Evolutionary conservation across 2,329 filamentous ascomycete species (phyloP), one percentile per base, ranked within the genome.

Genomic region (Aspergillus ustus): DNA sequence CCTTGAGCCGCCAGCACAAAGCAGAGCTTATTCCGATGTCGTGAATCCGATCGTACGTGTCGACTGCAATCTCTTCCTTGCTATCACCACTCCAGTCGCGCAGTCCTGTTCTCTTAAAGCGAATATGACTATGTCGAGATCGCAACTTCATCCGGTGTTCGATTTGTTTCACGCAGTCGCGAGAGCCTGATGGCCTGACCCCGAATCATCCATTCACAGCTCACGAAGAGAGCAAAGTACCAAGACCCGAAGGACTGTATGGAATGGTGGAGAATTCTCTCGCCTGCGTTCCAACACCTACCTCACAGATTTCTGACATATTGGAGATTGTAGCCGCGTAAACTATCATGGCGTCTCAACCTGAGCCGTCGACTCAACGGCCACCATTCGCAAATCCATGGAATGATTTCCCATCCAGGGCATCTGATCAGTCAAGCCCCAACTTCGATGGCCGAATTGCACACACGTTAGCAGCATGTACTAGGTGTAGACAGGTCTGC

Each of bases 381-480:
- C 67, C 69, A 43, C 63, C 66, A 45, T 72, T 72, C 46, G 67
- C 67, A 44, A 67, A 73, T 48, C 68, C 69, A 44, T 71, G 69
- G 70, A 66, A 64, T 31, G 63, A 68, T 28, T 57, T 70, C 62
- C 70, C 73, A 54, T 68, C 69, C 52, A 73, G 61, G 67, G 60
- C 61, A 46, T 67, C 72, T 53, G 70, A 72, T 54, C 70, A 70
- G 51, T 70, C 69, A 50, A 66, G 67, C 43, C 70, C 75, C 31
- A 66, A 66, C 54, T 72, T 75, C 25, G 75, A 78, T 66, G 72
- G 74, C 57, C 78, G 78, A 61, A 74, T 78, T 63, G 75, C 78
- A 59, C 81, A 83, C 68, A 83, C 81, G 22, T 73, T 83, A 60
- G 82, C 81, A 9, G 81, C 81, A 28, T 83, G 81, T 65, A 81